Evolutionary conservation across 192 early-diverging fungal genomes (phyloP), one percentile per base, ranked within the genome.

Genomic region (Coemansia sp.): DNA sequence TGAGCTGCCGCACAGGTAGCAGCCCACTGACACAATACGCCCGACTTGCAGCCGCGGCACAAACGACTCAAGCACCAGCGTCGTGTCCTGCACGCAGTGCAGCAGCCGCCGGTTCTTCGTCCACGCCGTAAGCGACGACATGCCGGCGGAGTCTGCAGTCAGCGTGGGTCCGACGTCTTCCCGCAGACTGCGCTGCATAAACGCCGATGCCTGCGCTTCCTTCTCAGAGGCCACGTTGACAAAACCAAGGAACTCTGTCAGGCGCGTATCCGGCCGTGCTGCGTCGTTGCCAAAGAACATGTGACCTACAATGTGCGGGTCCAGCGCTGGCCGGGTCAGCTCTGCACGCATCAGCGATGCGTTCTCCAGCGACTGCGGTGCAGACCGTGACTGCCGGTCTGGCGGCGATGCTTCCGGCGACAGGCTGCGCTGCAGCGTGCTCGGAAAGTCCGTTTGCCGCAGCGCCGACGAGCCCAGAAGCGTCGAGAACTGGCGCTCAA

Each of bases 131-230:
- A 75, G 61, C 30, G 65, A 68, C 37, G 65, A 50, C 57, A 75
- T 38, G 0, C 43, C 13, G 10, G 51, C 13, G 11, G 49, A 36
- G 51, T 66, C 70, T 15, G 65, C 61, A 0, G 55, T 37, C 37
- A 75, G 65, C 46, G 72, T 75, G 11, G 72, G 72, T 45, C 36
- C 72, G 11, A 75, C 55, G 38, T 75, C 72, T 39, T 75, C 72
- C 35, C 72, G 72, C 72, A 75, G 44, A 23, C 72, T 63, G 38
- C 72, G 65, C 50, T 75, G 72, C 65, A 75, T 68, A 48, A 75
- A 75, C 20, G 61, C 50, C 10, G 57, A 41, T 11, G 10, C 23
- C 54, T 51, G 42, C 4, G 66, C 72, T 18, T 75, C 72, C 53
- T 68, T 68, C 2, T 75, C 72, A 6, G 66, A 65, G 1, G 61